Evolutionary conservation across 768 basidiomycete genomes (phyloP).

Genomic region (Leccinum sublutescens): DNA sequence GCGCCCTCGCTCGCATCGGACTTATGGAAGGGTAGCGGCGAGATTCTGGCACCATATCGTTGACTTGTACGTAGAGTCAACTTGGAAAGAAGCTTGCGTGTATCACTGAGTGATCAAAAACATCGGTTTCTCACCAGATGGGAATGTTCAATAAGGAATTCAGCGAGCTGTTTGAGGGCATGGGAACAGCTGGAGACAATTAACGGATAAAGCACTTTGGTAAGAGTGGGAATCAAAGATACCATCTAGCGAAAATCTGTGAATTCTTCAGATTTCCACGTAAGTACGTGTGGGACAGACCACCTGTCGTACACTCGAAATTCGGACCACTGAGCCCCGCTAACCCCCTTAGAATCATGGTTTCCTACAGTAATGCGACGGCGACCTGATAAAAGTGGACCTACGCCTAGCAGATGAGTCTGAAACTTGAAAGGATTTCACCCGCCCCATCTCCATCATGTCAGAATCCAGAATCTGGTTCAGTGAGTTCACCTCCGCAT

Average conservation of each 20-base stretch:
- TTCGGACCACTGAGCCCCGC: neutral
- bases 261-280: neutral
- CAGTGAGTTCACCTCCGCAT: neutral
- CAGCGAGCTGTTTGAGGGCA: neutral
- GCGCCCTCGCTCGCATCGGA: too few relatives aligned
- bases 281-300: neutral
- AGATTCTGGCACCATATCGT: too few relatives aligned
- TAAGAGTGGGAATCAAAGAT: neutral
- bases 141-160: neutral
- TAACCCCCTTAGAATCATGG: neutral
- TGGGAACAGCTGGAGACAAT: neutral
- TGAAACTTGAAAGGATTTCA: neutral
- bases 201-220: neutral
- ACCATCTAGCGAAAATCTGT: neutral
- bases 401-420: neutral
- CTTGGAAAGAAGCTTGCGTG: too few relatives aligned
- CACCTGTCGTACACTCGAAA: neutral
- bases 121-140: too few relatives aligned
- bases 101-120: too few relatives aligned
- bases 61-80: too few relatives aligned
- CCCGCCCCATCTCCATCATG: constrained; percentile 3
- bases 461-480: constrained; percentile 16
- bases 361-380: neutral
- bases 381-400: neutral
- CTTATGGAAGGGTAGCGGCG: too few relatives aligned